Conservation (phyloP, 2,329 filamentous ascomycete genomes). For the Hortaea werneckii region DNA sequence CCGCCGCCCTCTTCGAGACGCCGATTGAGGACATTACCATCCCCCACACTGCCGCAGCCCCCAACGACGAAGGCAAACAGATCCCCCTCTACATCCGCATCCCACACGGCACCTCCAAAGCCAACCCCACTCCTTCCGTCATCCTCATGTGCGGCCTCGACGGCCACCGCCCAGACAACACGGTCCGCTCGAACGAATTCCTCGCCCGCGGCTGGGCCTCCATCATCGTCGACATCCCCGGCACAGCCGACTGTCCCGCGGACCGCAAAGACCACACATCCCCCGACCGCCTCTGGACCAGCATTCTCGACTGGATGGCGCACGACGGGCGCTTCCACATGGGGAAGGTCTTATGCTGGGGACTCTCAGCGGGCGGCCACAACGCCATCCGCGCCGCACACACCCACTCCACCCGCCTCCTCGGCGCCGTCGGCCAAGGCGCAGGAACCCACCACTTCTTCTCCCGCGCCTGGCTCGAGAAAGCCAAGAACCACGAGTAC, state of each 20-base stretch:
- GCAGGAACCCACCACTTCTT: constrained; percentile 55
- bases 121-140: constrained; percentile 36
- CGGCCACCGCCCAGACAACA: constrained; percentile 55
- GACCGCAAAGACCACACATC: constrained; percentile 49
- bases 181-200: constrained; percentile 50
- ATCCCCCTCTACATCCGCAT: constrained; percentile 32
- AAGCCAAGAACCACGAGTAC: constrained; percentile 55
- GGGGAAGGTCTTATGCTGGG: constrained; percentile 51
- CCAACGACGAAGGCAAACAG: constrained; percentile 25
- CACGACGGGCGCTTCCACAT: constrained; percentile 45
- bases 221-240: constrained; percentile 55
- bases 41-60: constrained; percentile 27
- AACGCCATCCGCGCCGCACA: constrained; percentile 57
- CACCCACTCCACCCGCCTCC: constrained; percentile 48
- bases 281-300: constrained; percentile 53
- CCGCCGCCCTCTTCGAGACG: constrained; percentile 23
- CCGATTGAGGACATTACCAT: constrained; percentile 31
- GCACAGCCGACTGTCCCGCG: constrained; percentile 58
- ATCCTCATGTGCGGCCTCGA: constrained; percentile 53
- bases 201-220: constrained; percentile 52
- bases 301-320: constrained; percentile 51
- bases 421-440: constrained; percentile 52
- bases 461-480: constrained; percentile 48
- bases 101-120: constrained; percentile 22
- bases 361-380: constrained; percentile 56